Base-by-base conservation (phyloP, 306 rosid genomes). In the Hippophae gyantsensis region DNA sequence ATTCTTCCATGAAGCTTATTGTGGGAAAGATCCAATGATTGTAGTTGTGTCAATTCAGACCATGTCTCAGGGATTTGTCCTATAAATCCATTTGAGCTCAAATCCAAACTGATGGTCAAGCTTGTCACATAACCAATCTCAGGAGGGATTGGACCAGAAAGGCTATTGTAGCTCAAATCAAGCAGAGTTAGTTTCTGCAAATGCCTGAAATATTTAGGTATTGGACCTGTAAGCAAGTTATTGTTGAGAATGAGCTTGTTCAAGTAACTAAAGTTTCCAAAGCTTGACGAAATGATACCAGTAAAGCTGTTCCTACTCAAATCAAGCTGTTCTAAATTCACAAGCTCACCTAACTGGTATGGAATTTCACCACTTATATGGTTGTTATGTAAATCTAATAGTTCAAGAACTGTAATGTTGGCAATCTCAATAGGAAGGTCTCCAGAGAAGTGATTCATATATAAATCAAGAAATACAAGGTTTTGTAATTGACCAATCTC, bases 321-420 rank as follows among this genome's bases (percentile, higher is more conserved):
- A 74, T 93, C 99, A 72, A 93, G 90, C 81, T 83, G 96, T 84
- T 93, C 97, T 62, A 88, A 74, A 49, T 93, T 93, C 59, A 81
- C 90, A 74, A 93, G 93, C 53, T 80, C 94, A 10, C 90, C 95
- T 9, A 93, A 66, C 73, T 72, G 69, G 45, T 77, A 65, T 42
- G 97, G 95, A 57, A 93, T 88, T 67, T 75, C 90, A 3, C 90
- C 97, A 18, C 82, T 74, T 43, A 93, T 68, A 56, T 88, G 62
- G 71, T 93, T 93, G 63, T 84, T 82, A 65, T 93, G 97, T 66
- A 77, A 89, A 76, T 88, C 97, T 43, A 93, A 71, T 27, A 86
- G 85, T 74, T 93, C 99, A 46, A 93, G 97, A 78, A 86, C 89
- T 10, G 95, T 86, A 43, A 93, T 72, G 67, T 88, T 88, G 40